Conservation (phyloP, 1,284 basidiomycete species). For the Ustilago crameri region DNA sequence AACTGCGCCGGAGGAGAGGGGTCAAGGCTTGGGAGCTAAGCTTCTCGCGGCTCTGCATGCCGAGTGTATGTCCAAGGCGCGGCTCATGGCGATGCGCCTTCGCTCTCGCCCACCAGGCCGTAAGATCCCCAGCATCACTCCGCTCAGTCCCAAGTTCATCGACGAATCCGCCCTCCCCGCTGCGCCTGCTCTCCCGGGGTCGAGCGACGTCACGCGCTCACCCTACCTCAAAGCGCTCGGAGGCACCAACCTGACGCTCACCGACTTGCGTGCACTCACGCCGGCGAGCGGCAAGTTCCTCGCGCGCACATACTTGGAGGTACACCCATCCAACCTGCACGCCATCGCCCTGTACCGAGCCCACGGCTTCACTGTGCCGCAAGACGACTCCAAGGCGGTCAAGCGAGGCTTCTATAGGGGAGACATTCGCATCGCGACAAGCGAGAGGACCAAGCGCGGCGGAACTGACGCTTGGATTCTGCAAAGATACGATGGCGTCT, state of each 20-base stretch:
- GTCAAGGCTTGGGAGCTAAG: constrained; percentile 55
- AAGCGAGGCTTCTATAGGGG: constrained; percentile 53
- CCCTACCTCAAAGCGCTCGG: constrained; percentile 4
- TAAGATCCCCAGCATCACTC: constrained; percentile 6
- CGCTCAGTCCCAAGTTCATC: constrained; percentile 24
- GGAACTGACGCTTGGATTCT: constrained; percentile 57
- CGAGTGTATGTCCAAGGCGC: constrained; percentile 35
- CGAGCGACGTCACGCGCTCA: background rate
- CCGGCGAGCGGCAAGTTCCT: constrained; percentile 8
- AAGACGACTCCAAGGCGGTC: constrained; percentile 21
- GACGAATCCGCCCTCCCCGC: constrained; percentile 10
- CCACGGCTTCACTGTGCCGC: constrained; percentile 36
- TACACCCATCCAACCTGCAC: constrained; percentile 51
- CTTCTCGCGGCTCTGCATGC: constrained; percentile 47
- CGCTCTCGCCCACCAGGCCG: constrained; percentile 1
- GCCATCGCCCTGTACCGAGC: constrained; percentile 48
- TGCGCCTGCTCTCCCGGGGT: background rate
- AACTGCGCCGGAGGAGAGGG: constrained; percentile 50
- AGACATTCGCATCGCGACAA: constrained; percentile 48
- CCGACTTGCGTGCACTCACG: background rate
- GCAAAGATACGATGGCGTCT: constrained; percentile 37
- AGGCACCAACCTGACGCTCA: background rate
- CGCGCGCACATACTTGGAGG: constrained; percentile 44
- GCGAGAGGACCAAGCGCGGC: constrained; percentile 41
- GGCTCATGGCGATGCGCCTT: constrained; percentile 24